Conservation (phyloP, 495 filamentous ascomycete genomes). For the Aspergillus ostianus region DNA sequence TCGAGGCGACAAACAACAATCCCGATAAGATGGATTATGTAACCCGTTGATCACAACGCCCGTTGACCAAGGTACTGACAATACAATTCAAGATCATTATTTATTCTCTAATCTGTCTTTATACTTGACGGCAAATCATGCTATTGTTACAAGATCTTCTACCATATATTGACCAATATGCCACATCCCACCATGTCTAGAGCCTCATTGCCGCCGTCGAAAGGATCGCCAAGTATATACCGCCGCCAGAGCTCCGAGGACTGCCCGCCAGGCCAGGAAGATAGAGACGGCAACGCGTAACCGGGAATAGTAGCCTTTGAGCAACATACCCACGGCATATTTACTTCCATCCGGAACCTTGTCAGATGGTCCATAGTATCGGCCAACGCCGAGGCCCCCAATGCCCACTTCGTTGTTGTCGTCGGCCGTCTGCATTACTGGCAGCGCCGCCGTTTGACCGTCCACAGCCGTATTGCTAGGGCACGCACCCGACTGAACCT, state of each 20-base stretch:
- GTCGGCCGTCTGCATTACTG: slow-evolving; percentile 29
- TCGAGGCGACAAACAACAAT: too few species aligned
- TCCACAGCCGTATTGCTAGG: slow-evolving; percentile 44
- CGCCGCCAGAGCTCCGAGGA: slow-evolving; percentile 32
- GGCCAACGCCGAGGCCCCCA: slow-evolving; percentile 45
- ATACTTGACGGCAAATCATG: too few species aligned
- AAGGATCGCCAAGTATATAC: slow-evolving; percentile 33
- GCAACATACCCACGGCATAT: slow-evolving; percentile 58
- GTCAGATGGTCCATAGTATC: slow-evolving; percentile 39
- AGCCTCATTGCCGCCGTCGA: slow-evolving; percentile 13
- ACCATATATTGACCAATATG: neutral
- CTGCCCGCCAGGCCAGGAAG: slow-evolving; percentile 39
- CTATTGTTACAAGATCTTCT: neutral
- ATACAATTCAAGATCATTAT: too few species aligned
- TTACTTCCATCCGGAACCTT: slow-evolving; percentile 26
- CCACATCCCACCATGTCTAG: neutral
- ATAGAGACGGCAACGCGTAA: slow-evolving; percentile 59
- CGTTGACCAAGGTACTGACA: too few species aligned
- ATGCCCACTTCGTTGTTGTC: slow-evolving; percentile 46
- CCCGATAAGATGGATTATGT: neutral
- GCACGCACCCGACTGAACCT: slow-evolving; percentile 38
- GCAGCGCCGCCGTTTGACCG: slow-evolving; percentile 39
- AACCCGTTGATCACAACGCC: neutral
- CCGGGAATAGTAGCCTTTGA: slow-evolving; percentile 69
- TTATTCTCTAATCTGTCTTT: too few species aligned